Conservation (phyloP, 305 asterid species). For the Solanum aculeatissimum region DNA sequence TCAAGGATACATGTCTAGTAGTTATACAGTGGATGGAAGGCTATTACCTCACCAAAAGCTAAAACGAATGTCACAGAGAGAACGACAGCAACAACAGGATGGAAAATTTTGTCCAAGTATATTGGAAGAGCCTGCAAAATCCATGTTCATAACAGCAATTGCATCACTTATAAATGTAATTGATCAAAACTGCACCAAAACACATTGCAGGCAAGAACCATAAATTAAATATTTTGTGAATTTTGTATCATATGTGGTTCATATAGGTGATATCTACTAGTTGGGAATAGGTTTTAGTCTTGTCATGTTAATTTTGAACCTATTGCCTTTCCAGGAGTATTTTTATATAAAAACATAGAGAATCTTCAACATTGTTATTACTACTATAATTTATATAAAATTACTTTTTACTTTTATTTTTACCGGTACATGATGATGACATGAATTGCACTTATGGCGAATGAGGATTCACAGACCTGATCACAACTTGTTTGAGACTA, state of each 20-base stretch:
- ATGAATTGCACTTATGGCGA: neutral
- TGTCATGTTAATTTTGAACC: neutral
- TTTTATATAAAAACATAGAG: neutral
- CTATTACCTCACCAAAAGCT: constrained; percentile 92
- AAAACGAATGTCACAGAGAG: constrained; percentile 92
- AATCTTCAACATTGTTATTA: neutral
- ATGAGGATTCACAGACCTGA: neutral
- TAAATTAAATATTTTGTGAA: neutral
- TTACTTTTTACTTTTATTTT: neutral
- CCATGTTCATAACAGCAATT: neutral
- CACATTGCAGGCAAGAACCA: neutral
- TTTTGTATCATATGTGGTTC: neutral
- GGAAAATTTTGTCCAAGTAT: constrained; percentile 78
- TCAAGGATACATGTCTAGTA: neutral
- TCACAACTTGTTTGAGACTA: neutral
- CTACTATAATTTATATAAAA: neutral
- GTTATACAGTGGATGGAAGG: neutral
- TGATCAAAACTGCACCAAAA: neutral
- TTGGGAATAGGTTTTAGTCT: neutral
- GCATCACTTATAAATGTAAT: neutral
- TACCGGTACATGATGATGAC: neutral
- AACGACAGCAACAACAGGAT: constrained; percentile 81
- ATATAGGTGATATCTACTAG: neutral
- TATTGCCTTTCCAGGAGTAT: neutral
- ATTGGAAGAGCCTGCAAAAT: constrained; percentile 83